These are phyloP conservation scores for Brassica cretica DNA, from an alignment of 345 rosid species.

Conservation along the genomic window DNA sequence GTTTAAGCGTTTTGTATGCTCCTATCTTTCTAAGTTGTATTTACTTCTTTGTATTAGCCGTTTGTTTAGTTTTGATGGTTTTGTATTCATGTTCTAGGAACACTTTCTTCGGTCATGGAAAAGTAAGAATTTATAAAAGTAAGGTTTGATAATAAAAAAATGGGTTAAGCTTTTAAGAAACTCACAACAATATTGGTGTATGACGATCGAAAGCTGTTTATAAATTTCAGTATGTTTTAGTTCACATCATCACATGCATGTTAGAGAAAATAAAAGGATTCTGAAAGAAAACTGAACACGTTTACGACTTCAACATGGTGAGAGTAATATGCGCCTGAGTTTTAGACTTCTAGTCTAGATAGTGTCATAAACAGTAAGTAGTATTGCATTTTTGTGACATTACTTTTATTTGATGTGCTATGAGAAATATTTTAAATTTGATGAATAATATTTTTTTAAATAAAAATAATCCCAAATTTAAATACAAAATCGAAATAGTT, in stretches of 20 bases:
- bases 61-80: too few species aligned
- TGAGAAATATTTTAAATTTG: too few species aligned
- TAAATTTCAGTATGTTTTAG: not conserved
- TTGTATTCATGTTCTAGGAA: too few species aligned
- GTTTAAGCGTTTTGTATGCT: too few species aligned
- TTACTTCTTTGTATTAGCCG: too few species aligned
- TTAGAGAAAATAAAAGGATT: not conserved
- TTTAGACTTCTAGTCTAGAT: not conserved
- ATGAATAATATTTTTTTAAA: not conserved
- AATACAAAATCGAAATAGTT: not conserved
- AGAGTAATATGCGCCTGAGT: not conserved
- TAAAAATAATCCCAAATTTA: too few species aligned
- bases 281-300: not conserved
- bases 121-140: too few species aligned
- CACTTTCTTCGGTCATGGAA: too few species aligned
- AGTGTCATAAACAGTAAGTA: not conserved
- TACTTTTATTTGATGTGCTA: not conserved
- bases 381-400: not conserved
- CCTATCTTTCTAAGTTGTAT: too few species aligned
- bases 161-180: too few species aligned
- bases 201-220: not conserved
- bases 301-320: too few species aligned
- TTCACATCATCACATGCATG: not conserved
- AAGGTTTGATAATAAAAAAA: too few species aligned
- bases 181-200: not conserved